A percentile compares a stretch with the other conserved stretches of the same genome.
Conservation (phyloP, 495 filamentous ascomycete species). For the Tuber umbilicatum region DNA sequence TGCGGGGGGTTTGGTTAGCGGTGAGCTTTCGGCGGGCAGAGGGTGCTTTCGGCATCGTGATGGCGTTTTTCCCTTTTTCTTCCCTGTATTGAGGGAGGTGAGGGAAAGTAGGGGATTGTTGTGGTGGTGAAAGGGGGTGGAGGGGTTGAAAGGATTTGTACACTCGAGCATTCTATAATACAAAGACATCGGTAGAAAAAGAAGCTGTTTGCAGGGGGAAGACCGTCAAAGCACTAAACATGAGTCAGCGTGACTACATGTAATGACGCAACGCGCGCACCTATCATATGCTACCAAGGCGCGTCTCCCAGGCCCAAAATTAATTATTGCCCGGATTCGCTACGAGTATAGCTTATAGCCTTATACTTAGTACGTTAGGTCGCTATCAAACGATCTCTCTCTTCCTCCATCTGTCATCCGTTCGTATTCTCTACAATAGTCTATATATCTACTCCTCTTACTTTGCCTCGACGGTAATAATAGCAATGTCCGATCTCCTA, state of each 20-base stretch:
- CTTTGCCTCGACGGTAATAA: not conserved
- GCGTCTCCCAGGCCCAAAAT: not conserved
- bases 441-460: not conserved
- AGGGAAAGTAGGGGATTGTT: not conserved
- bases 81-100: not conserved
- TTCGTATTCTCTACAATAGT: not conserved
- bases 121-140: not conserved
- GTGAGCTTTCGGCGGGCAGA: not conserved
- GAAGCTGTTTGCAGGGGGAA: not conserved
- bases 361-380: too few species aligned
- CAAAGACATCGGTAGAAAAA: too few species aligned
- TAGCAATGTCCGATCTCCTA: slow-evolving; percentile 76
- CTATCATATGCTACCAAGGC: not conserved
- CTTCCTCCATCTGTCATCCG: not conserved
- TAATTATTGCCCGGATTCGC: not conserved
- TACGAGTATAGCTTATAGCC: too few species aligned
- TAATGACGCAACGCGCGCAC: not conserved
- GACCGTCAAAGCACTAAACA: not conserved
- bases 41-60: not conserved
- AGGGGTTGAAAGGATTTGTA: not conserved
- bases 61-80: not conserved
- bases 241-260: not conserved
- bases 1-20: not conserved
- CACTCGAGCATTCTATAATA: too few species aligned
- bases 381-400: not conserved